Percentiles rank a stretch among this genome's conserved stretches.
Conservation (phyloP, 768 basidiomycete species). For the Imleria badia region DNA sequence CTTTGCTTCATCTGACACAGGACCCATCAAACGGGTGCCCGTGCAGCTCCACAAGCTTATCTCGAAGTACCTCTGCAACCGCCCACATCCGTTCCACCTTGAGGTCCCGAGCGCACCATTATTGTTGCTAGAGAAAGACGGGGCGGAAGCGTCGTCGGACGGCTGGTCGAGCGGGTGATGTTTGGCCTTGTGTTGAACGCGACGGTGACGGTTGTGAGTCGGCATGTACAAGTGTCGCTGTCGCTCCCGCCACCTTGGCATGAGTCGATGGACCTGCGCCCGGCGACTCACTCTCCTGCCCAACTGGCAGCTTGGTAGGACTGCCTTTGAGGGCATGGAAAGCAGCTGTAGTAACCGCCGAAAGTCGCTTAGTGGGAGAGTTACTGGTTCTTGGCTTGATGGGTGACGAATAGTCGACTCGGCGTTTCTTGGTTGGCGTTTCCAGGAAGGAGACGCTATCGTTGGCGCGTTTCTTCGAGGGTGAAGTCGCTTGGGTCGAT, state of each 20-base stretch:
- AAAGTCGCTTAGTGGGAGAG: constrained; percentile 10
- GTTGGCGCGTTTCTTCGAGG: constrained; percentile 36
- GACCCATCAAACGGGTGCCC: constrained; percentile 15
- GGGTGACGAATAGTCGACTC: constrained; percentile 21
- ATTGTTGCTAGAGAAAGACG: constrained; percentile 48
- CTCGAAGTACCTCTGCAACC: constrained; percentile 10
- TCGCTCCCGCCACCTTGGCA: constrained; percentile 2
- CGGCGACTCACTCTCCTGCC: neutral
- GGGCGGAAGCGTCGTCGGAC: constrained; percentile 45
- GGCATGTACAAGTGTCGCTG: constrained; percentile 9
- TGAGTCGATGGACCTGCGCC: constrained; percentile 24
- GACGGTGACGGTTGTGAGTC: constrained; percentile 26
- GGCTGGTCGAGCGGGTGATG: constrained; percentile 7
- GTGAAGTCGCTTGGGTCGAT: constrained; percentile 9
- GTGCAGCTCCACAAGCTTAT: constrained; percentile 15
- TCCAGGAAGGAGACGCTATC: constrained; percentile 33
- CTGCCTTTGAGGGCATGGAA: constrained; percentile 20
- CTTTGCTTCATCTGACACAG: neutral
- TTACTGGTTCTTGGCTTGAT: constrained; percentile 12
- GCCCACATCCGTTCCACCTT: constrained; percentile 31
- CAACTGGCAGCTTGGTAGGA: constrained; percentile 2
- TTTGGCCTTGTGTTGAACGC: constrained; percentile 12
- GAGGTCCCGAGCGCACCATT: constrained; percentile 47
- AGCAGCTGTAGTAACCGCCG: constrained; percentile 2
- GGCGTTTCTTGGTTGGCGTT: constrained; percentile 45